phyloP scores from a whole-genome alignment of 306 rosid genomes.

The Aeschynomene evenia region DNA sequence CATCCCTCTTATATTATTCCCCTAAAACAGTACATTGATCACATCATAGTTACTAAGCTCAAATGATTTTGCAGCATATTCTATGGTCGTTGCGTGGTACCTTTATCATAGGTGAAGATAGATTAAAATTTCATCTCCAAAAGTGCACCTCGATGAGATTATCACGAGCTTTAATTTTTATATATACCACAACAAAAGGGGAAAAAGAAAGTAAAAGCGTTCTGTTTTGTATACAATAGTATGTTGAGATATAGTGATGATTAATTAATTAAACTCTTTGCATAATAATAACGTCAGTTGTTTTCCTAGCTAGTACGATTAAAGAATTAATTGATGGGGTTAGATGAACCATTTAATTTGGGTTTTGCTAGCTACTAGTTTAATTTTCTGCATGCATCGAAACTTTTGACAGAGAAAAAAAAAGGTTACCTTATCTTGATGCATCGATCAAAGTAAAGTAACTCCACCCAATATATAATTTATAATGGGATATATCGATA shows the following conservation, averaged over 20 bases:
- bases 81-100: background rate
- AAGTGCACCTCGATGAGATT: background rate
- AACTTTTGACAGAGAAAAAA: constrained; percentile 32
- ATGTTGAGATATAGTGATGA: background rate
- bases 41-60: background rate
- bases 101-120: background rate
- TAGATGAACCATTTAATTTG: background rate
- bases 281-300: too few species aligned
- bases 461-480: too few species aligned
- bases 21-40: too few species aligned
- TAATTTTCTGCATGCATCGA: background rate
- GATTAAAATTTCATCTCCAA: background rate
- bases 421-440: constrained; percentile 39
- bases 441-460: constrained; percentile 36
- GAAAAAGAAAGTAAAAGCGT: background rate
- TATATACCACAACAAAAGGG: background rate
- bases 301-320: background rate
- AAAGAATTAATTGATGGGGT: background rate
- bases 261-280: background rate
- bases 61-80: constrained; percentile 3
- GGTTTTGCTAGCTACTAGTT: constrained; percentile 7
- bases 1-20: too few species aligned
- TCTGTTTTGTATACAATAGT: background rate
- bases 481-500: too few species aligned
- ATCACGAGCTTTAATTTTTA: background rate